Conservation (phyloP, 2,329 filamentous ascomycete species). For the Epichloe bromicola region DNA sequence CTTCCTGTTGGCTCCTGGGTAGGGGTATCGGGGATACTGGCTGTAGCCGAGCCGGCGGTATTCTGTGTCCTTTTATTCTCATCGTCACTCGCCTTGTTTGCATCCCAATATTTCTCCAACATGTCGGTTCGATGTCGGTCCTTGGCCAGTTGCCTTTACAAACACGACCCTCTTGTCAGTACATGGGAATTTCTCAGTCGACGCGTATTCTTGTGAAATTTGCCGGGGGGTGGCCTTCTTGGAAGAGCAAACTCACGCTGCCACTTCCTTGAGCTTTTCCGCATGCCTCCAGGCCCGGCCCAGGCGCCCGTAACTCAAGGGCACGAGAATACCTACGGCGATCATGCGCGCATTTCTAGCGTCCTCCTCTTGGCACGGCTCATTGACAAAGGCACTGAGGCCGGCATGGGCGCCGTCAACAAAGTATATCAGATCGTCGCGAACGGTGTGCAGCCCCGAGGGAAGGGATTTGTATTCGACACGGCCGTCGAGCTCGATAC, state of each 20-base stretch:
- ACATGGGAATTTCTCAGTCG: background rate
- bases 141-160: constrained; percentile 43
- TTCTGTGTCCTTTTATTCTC: background rate
- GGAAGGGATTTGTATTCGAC: constrained; percentile 96
- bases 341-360: constrained; percentile 86
- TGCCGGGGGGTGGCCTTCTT: too few relatives aligned
- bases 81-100: constrained; percentile 25
- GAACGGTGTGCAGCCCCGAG: constrained; percentile 80
- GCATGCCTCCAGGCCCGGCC: constrained; percentile 87
- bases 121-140: constrained; percentile 48
- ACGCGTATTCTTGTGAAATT: too few relatives aligned
- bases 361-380: constrained; percentile 59
- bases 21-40: constrained; percentile 23
- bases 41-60: constrained; percentile 15
- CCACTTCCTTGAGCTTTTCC: constrained; percentile 59
- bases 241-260: constrained; percentile 37
- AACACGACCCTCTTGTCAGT: background rate
- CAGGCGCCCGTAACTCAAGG: constrained; percentile 69
- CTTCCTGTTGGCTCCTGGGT: constrained; percentile 25
- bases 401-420: constrained; percentile 67
- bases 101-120: constrained; percentile 72
- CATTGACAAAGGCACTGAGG: constrained; percentile 82
- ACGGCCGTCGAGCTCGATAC: constrained; percentile 65
- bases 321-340: constrained; percentile 79
- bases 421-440: constrained; percentile 87